Evolutionary conservation across 225 moss, liverwort and hornwort genomes (phyloP), one percentile per base, ranked within the genome.

Genomic region (Climacium dendroides): DNA sequence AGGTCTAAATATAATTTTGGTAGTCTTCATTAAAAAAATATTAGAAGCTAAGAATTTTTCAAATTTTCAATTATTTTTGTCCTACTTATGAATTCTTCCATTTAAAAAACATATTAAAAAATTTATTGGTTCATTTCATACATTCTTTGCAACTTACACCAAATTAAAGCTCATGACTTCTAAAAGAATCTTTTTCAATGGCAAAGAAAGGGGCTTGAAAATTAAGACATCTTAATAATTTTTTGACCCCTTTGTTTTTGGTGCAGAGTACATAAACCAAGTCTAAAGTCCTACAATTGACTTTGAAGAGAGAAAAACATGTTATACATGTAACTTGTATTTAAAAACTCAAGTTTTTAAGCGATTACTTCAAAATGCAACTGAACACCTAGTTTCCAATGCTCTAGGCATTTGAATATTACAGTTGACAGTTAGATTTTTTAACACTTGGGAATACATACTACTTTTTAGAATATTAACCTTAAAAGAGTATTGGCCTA

Each of bases 401-500:
- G 13, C 13, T 67, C 4, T 1, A 67, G 7, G 37, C 4, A 22
- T 2, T 37, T 67, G 22, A 37, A 22, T 22, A 22, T 37, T 22
- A 4, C 0, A 37, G 22, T 67, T 37, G 22, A 13, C 3, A 12
- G 5, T 22, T 19, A 23, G 11, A 37, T 0, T 23, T 63, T 63
- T 67, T 4, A 37, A 23, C 23, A 67, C 37, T 37, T 22, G 1
- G 1, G 37, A 37, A 23, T 67, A 37, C 1, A 67, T 6, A 37
- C 7, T 37, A 37, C 16, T n/a, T 23, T 23, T 23, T 37, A 23
- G 13, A 37, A 7, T 4, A 22, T 37, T 37, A n/a, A 19, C 3
- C 1, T n/a, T 20, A 7, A n/a, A n/a, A n/a, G 6, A 66, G 22
- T 0, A 19, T 3, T 5, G 3, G 7, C 13, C 4, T 39, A 67